Evolutionary conservation across 495 filamentous ascomycete species (phyloP), one percentile per base, ranked within the genome.

Genomic region (Neurospora sp.): DNA sequence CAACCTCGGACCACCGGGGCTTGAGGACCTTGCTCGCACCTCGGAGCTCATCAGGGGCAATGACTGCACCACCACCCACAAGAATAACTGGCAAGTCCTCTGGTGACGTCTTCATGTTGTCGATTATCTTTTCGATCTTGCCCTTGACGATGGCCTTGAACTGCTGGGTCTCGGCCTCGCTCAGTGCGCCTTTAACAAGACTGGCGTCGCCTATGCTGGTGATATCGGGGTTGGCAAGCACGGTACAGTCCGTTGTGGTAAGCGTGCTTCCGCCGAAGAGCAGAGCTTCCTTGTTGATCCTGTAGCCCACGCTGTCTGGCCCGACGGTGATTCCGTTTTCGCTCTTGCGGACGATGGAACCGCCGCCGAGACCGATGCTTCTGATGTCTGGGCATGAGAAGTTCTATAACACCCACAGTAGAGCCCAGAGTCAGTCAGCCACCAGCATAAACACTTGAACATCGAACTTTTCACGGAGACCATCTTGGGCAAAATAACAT

Each of bases 291-390:
- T 77, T 78, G 5, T 79, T 82, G 14, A 89, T 79, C 71, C 83
- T 83, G 74, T 88, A 85, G 11, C 87, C 88, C 0, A 89, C 88
- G 16, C 83, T 85, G 41, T 89, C 86, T 0, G 88, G 87, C 0
- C 88, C 88, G 65, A 90, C 81, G 0, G 77, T 82, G 6, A 85
- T 72, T 10, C 77, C 74, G 44, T 53, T 2, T 41, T 27, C 1
- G 53, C 22, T 0, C 59, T 81, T 78, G 18, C 83, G 75, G n/a
- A 88, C 81, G 5, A 85, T 78, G 11, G 83, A 86, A 3, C 86
- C 86, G 41, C 87, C 87, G 12, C 87, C 87, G 7, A 89, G 80
- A 1, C 86, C 87, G 40, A 88, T 83, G 70, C 81, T 85, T 35
- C 82, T 78, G 46, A 89, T 82, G 68, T 88, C 83, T 2, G 87